Evolutionary conservation across 768 basidiomycete species (phyloP), one percentile per base, ranked within the genome.

Genomic region (Rhodotorula taiwanensis): DNA sequence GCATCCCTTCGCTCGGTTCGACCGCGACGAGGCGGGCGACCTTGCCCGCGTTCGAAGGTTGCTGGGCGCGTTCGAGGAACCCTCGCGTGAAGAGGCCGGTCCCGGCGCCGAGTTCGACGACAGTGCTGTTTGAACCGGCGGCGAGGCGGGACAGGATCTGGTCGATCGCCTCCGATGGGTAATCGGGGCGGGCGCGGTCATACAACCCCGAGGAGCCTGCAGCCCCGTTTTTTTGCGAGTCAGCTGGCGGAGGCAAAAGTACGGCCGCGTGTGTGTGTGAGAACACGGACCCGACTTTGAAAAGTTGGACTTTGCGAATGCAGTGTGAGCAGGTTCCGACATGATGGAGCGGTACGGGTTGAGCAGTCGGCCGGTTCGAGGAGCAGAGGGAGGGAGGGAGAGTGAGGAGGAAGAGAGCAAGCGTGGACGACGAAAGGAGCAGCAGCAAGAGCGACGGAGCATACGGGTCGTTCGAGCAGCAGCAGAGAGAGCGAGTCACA

Each of bases 1-100:
- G 80, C 93, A 95, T 95, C 33, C 92, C 93, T 49, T 79, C 79
- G 68, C 86, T 74, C 36, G 93, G 93, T 74, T 97, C 93, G 36
- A 92, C 72, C 7, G 87, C 88, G 54, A 79, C 79, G 23, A 93
- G 74, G 50, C 79, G 75, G 33, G 25, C 15, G 4, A 69, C 36
- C n/a, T 18, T 31, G n/a, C 25, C 43, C 20, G 10, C 28, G 9
- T 25, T 23, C 10, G 2, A 25, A 89, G 81, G 28, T 20, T 27
- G 50, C n/a, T 18, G 34, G 11, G 30, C 27, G 16, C 42, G 52
- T 13, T 88, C 90, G 67, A 58, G 51, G 50, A 74, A 69, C 42
- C 51, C 64, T 53, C 67, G 58, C 55, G 58, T 66, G 45, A 59
- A 74, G 30, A 71, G 56, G 8, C 70, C 69, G 0, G 64, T 70